These are phyloP conservation scores for Xylaria telfairii DNA, from an alignment of 495 filamentous ascomycete species.

Conservation along the genomic window DNA sequence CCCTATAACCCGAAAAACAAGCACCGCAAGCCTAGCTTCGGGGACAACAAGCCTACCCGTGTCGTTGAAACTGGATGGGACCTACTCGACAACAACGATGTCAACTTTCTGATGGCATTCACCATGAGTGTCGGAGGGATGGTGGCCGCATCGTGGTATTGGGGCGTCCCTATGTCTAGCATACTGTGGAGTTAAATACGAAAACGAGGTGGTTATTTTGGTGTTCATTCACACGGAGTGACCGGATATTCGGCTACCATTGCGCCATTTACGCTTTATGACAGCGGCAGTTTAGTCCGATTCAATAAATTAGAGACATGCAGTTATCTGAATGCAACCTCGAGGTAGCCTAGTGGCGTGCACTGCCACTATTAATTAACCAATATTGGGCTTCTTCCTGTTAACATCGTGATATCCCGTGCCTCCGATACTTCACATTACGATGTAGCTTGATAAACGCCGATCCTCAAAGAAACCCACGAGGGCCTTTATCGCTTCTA, in stretches of 20 bases:
- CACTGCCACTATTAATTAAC: not conserved
- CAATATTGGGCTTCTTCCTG: not conserved
- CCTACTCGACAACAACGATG: constrained; percentile 88
- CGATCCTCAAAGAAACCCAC: not conserved
- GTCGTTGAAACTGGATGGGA: constrained; percentile 75
- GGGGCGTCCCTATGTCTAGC: constrained; percentile 51
- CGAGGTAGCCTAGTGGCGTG: not conserved
- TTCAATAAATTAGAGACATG: constrained; percentile 1
- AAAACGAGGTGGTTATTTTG: not conserved
- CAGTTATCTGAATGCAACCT: not conserved
- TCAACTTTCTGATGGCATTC: constrained; percentile 89
- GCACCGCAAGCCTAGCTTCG: constrained; percentile 55
- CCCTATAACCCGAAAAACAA: constrained; percentile 51
- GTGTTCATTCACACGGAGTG: not conserved
- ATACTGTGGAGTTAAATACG: constrained; percentile 38
- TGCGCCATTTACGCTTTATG: constrained; percentile 1
- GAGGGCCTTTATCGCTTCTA: not conserved
- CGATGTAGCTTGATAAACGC: not conserved
- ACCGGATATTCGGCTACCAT: not conserved
- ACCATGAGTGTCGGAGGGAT: constrained; percentile 83
- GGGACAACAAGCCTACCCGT: constrained; percentile 67
- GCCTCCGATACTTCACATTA: not conserved
- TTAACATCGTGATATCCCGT: not conserved
- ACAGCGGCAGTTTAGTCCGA: not conserved
- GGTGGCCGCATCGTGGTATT: constrained; percentile 61